phyloP scores from a whole-genome alignment of 805 yeast species.

The Candida silvicultrix region DNA sequence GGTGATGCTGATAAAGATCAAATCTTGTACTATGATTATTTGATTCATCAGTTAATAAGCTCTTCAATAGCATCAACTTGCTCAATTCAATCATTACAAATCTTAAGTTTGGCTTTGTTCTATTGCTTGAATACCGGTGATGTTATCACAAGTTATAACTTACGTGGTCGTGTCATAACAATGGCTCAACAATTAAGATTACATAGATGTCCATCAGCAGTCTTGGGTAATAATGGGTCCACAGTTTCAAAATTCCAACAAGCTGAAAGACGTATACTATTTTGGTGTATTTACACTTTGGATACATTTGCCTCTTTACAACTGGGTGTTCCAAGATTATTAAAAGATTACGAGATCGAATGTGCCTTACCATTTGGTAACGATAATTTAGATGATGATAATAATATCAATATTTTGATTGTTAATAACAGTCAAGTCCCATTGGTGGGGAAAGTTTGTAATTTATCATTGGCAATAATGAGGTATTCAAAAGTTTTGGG shows the following conservation, averaged over 20 bases:
- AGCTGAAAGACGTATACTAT: constrained; percentile 74
- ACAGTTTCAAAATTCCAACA: constrained; percentile 64
- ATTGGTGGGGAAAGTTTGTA: constrained; percentile 65
- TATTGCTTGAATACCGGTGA: constrained; percentile 73
- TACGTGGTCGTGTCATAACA: constrained; percentile 68
- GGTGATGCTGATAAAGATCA: constrained; percentile 5
- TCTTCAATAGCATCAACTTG: constrained; percentile 56
- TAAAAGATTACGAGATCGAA: constrained; percentile 78
- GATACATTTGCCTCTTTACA: constrained; percentile 72
- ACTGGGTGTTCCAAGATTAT: constrained; percentile 75
- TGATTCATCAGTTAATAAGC: constrained; percentile 56
- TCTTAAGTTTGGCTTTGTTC: constrained; percentile 59
- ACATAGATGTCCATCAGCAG: constrained; percentile 84
- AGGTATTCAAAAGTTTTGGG: constrained; percentile 70
- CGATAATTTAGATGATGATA: constrained; percentile 32
- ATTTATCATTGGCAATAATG: constrained; percentile 57
- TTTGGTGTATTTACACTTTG: constrained; percentile 78
- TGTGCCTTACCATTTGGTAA: constrained; percentile 73
- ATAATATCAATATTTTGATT: constrained; percentile 48
- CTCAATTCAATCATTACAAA: constrained; percentile 64
- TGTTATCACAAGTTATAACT: constrained; percentile 63
- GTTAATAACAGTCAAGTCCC: constrained; percentile 54
- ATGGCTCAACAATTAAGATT: constrained; percentile 83
- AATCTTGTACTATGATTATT: constrained; percentile 48
- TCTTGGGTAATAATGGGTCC: constrained; percentile 58